Evolutionary conservation across 164 flowering plant genomes (phyloP), one percentile per base, ranked within the genome.

Genomic region (Stephania japonica): DNA sequence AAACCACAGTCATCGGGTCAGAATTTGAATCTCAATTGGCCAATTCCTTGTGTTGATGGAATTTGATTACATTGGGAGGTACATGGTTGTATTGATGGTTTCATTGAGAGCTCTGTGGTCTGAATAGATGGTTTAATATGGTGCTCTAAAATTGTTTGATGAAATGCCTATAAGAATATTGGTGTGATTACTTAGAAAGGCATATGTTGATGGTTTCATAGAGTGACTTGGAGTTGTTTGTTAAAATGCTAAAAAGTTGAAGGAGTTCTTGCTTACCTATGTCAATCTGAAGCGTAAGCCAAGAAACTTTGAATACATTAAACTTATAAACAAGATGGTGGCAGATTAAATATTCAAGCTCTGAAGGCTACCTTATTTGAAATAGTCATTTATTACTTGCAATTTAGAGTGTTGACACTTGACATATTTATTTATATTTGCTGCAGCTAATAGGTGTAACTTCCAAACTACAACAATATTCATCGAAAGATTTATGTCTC

Each of bases 241-340:
- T n/a, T n/a, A n/a, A n/a, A n/a, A n/a, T 75, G 91, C 89, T 41
- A 95, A 84, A 83, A 95, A 93, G 76, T 93, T 93, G 77, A 91
- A 84, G 77, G 92, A 90, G 50, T 95, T 95, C 75, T 75, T 95
- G 73, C 90, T 88, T 6, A 87, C 97, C 10, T 93, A 87, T 79
- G 86, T 82, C 27, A 89, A 86, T 73, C 86, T 87, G 59, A 91
- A 88, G 80, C 90, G 78, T 80, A 90, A 83, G 65, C 83, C 86
- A 49, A 90, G 84, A 25, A 94, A 90, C 59, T 78, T 77, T 75
- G 95, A 89, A 76, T 95, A 92, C 74, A 83, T 92, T 23, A 84
- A 89, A 67, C 85, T 89, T 75, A 91, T 94, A 70, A 94, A 91
- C 86, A 98, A 94, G 83, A 94, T 94, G 98, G 94, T 90, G 3